Base-by-base conservation (phyloP, 1,284 basidiomycete genomes). In the Agaricales sp. region DNA sequence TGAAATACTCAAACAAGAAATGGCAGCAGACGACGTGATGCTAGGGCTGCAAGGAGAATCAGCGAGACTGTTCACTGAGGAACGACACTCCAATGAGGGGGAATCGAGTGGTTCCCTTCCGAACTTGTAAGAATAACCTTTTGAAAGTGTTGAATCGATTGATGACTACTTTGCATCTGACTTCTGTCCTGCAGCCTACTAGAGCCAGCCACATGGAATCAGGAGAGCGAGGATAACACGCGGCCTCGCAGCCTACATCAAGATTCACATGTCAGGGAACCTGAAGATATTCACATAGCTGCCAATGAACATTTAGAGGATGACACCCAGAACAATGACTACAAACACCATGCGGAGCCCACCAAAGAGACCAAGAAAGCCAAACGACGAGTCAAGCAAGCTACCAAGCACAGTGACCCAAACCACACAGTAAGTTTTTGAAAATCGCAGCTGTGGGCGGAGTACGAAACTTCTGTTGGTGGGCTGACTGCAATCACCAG, bases 321-420 rank as follows among this genome's bases (percentile, higher is more conserved):
- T n/a, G n/a, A n/a, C n/a, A n/a, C n/a, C n/a, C n/a, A n/a, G n/a
- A n/a, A n/a, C n/a, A n/a, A n/a, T n/a, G n/a, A n/a, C n/a, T n/a
- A n/a, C n/a, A n/a, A n/a, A n/a, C n/a, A n/a, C n/a, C n/a, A n/a
- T n/a, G n/a, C n/a, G n/a, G n/a, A n/a, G n/a, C n/a, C n/a, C n/a
- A 61, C 55, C 24, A 72, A 75, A 56, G 61, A 78, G 35, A 84
- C 87, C 2, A 96, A 95, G 65, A 78, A 77, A 48, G 91, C 94
- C 24, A 92, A 85, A 63, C 70, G 92, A 44, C 75, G 82, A 49
- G 80, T 84, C 3, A 73, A 80, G 47, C 87, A 94, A 62, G 83
- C 41, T 43, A 21, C 80, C 3, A 84, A 79, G 55, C 93, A 90
- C 67, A 82, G 80, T 50, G 77, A 77, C 54, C 69, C 66, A 37